Conservation (phyloP, 2,329 filamentous ascomycete species). For the Fusarium citri region DNA sequence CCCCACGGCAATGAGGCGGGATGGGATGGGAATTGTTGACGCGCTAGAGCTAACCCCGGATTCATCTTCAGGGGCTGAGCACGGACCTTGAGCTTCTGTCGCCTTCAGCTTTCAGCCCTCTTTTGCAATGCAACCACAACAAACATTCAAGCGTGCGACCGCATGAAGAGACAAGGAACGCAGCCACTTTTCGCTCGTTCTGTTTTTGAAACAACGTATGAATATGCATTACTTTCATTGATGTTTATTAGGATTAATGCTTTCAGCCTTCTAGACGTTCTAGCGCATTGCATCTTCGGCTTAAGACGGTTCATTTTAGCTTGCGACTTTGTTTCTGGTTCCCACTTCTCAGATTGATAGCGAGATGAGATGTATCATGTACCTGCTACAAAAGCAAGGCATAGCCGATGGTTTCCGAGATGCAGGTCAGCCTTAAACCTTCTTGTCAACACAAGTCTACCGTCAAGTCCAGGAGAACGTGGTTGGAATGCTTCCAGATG, state of each 20-base stretch:
- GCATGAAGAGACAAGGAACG: background rate
- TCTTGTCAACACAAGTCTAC: no score
- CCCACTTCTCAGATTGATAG: background rate
- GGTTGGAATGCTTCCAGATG: background rate
- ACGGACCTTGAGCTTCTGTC: slow-evolving; percentile 10
- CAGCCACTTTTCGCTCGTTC: no score
- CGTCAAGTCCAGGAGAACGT: no score
- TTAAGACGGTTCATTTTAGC: slow-evolving; percentile 12
- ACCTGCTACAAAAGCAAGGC: background rate
- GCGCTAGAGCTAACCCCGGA: slow-evolving; percentile 37
- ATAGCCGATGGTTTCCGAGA: slow-evolving; percentile 22
- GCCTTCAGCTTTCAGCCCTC: slow-evolving; percentile 2
- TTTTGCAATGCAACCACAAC: background rate
- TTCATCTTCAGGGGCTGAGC: slow-evolving; percentile 31
- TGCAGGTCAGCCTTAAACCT: background rate
- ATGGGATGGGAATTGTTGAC: slow-evolving; percentile 26
- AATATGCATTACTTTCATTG: background rate
- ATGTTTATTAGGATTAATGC: background rate
- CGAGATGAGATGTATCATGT: background rate
- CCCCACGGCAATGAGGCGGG: slow-evolving; percentile 9
- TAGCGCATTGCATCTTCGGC: slow-evolving; percentile 13
- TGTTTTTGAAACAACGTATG: background rate
- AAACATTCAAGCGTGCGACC: background rate
- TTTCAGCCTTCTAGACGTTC: background rate
- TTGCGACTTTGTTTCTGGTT: background rate